Base-by-base conservation (phyloP, 2,329 filamentous ascomycete species). In the Macrophomina pseudophaseolina region DNA sequence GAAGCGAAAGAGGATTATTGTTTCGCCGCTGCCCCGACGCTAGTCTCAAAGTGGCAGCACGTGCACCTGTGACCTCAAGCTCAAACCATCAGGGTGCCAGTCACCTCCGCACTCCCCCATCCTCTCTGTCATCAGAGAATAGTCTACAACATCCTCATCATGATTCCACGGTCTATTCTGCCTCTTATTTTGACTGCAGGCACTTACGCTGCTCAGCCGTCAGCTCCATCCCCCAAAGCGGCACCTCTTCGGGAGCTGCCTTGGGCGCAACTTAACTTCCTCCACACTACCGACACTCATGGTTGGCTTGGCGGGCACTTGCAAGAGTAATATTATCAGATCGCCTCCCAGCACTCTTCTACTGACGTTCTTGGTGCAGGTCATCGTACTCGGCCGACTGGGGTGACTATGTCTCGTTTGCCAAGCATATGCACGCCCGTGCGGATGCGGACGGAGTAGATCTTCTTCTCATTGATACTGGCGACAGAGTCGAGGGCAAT, bases 401-500 rank as follows among this genome's bases (percentile, higher is more conserved):
- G 93, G 95, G 95, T 67, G 95, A 99, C 80, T 99, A 98, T 79
- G 86, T 98, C 73, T 97, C 94, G 6, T 97, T 99, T 75, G 88
- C 93, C 40, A 84, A 90, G 42, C 93, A 94, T 75, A 88, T 99
- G 84, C 90, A 88, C 66, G 85, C 88, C 71, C 89, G 87, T 74
- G 93, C 93, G 65, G 91, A 97, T 74, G 86, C 88, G 1, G 85
- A 90, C 64, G 93, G 93, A 52, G 87, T 87, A 33, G 95, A 99
- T 76, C 82, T 99, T 16, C 82, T 99, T n/a, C 83, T 99, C n/a
- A 83, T 99, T 69, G 95, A 99, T 76, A 97, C 94, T 0, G 95
- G 95, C 68, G 95, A 98, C 75, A 87, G 94, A 6, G 87, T 97
- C 72, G 95, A 98, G 78, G 93, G 94, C 42, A 98, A 97, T 75